Conservation (phyloP, 495 filamentous ascomycete genomes). For the Penicillium samsonianum region DNA sequence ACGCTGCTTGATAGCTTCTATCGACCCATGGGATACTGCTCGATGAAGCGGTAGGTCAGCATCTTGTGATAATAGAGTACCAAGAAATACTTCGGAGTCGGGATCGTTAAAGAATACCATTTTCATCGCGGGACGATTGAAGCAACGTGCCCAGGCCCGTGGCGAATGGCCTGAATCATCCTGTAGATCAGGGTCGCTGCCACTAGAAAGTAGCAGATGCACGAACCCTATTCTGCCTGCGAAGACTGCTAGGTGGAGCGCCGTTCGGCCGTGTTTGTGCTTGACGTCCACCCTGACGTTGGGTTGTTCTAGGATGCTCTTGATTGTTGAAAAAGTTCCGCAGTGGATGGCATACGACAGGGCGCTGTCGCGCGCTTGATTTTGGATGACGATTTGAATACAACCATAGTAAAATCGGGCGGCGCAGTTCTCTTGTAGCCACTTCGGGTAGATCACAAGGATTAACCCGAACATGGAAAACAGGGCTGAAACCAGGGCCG, state of each 20-base stretch:
- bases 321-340: not conserved
- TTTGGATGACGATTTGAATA: no score
- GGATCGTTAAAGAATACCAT: conserved; percentile 1
- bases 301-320: conserved; percentile 2
- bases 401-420: no score
- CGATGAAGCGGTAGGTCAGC: conserved; percentile 13
- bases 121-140: conserved; percentile 9
- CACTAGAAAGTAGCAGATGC: conserved; percentile 11
- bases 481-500: no score
- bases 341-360: conserved; percentile 18
- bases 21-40: conserved; percentile 12
- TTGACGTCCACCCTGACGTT: no score
- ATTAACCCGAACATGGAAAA: no score
- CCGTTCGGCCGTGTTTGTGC: conserved; percentile 6
- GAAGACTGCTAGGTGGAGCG: conserved; percentile 14
- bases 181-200: no score
- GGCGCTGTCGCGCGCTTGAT: conserved; percentile 8
- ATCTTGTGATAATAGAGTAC: conserved; percentile 5
- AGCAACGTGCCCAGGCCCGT: conserved; percentile 7
- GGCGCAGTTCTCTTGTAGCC: no score
- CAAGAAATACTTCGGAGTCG: not conserved
- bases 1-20: conserved; percentile 9
- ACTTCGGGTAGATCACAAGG: no score
- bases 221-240: conserved; percentile 10
- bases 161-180: no score